Conservation (phyloP, 768 basidiomycete species). For the Tephrocybe rancida region DNA sequence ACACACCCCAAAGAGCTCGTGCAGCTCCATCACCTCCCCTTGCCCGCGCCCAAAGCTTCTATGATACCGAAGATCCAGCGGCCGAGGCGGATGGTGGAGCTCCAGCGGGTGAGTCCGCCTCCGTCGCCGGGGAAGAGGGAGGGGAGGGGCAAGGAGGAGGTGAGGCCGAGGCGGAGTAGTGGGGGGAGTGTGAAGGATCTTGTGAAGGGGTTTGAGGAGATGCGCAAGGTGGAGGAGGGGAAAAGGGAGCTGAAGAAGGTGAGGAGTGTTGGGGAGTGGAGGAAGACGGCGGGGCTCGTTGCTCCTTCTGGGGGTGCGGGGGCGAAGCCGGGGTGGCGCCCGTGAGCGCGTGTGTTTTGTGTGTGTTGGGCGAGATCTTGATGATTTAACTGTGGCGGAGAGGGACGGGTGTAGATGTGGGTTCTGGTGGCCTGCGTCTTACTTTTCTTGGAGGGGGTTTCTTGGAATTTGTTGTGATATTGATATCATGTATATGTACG, state of each 20-base stretch:
- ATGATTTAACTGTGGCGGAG: no score
- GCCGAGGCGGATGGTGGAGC: conserved; percentile 53
- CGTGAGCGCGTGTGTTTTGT: conserved; percentile 16
- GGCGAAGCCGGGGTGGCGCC: conserved; percentile 19
- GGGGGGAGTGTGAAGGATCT: conserved; percentile 75
- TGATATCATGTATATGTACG: no score
- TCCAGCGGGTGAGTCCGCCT: conserved; percentile 42
- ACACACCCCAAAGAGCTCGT: conserved; percentile 69
- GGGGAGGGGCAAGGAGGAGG: conserved; percentile 22
- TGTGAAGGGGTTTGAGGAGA: conserved; percentile 60
- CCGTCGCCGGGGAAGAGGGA: background rate
- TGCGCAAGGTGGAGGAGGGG: conserved; percentile 28
- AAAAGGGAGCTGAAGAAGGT: conserved; percentile 32
- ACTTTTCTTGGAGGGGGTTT: no score
- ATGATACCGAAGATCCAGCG: conserved; percentile 41
- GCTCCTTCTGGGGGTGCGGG: background rate
- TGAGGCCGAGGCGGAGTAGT: conserved; percentile 58
- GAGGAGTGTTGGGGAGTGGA: conserved; percentile 37
- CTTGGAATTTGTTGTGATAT: no score
- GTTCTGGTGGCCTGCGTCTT: no score
- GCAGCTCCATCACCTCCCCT: conserved; percentile 56
- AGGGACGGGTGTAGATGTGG: no score
- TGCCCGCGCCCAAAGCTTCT: conserved; percentile 35
- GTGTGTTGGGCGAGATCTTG: no score
- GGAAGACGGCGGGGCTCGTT: conserved; percentile 18